These are phyloP conservation scores for Lactarius sanguifluus DNA, from an alignment of 768 basidiomycete species.

Conservation along the genomic window DNA sequence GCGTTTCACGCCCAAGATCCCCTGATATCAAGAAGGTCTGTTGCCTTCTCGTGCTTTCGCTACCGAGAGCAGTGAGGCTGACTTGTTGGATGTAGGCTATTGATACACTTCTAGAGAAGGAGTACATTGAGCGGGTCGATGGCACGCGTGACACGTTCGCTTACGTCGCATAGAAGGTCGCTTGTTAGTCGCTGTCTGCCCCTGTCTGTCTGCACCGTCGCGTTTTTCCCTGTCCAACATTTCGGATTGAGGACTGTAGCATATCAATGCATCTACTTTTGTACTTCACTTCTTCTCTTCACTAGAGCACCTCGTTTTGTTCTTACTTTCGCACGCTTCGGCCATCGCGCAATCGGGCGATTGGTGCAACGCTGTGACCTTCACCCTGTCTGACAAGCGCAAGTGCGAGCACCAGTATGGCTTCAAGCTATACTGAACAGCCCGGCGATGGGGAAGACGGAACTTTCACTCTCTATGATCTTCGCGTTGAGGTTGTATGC, in stretches of 20 bases:
- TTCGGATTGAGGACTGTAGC: constrained; percentile 25
- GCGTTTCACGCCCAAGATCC: constrained; percentile 89
- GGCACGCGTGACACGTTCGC: constrained; percentile 88
- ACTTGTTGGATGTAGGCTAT: constrained; percentile 60
- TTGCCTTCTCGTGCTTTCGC: background rate
- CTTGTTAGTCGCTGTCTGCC: background rate
- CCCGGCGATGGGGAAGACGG: constrained; percentile 35
- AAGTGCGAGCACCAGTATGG: background rate
- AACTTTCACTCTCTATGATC: constrained; percentile 60
- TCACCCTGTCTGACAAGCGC: too few relatives aligned
- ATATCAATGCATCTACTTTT: constrained; percentile 25
- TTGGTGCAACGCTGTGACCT: too few relatives aligned
- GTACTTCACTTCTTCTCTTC: background rate
- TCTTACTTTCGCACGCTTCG: background rate
- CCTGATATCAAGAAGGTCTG: constrained; percentile 93
- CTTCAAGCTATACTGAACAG: background rate
- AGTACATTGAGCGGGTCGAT: constrained; percentile 94
- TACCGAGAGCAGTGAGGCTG: background rate
- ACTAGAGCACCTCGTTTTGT: background rate
- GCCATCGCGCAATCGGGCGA: background rate
- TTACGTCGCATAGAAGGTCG: constrained; percentile 57
- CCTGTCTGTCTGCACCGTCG: constrained; percentile 1
- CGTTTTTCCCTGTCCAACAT: constrained; percentile 7
- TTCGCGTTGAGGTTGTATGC: constrained; percentile 61
- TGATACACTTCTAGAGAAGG: constrained; percentile 90